Conservation (phyloP, 208 protist species). For the Wallacemonas sp. region DNA sequence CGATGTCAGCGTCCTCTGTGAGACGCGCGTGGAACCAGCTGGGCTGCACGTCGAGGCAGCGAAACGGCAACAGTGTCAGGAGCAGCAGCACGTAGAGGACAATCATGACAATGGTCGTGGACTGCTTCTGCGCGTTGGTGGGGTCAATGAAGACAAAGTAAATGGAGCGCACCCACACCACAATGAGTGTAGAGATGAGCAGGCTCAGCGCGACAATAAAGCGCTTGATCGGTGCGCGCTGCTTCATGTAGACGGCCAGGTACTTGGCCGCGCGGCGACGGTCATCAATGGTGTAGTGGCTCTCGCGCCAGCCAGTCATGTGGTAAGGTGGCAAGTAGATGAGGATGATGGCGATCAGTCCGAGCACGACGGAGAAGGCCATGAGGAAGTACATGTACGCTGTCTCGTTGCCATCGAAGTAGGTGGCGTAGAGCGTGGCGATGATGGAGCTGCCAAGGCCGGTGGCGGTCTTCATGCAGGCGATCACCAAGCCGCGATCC, state of each 20-base stretch:
- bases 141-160: constrained; percentile 45
- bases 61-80: constrained; percentile 18
- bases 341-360: constrained; percentile 27
- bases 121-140: constrained; percentile 26
- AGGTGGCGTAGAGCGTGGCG: constrained; percentile 38
- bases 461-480: constrained; percentile 46
- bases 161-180: constrained; percentile 36
- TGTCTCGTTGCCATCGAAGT: constrained; percentile 33
- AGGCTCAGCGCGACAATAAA: constrained; percentile 38
- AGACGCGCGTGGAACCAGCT: constrained; percentile 12
- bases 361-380: constrained; percentile 31
- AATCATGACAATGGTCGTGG: constrained; percentile 44
- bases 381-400: constrained; percentile 55
- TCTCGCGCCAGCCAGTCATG: constrained; percentile 37
- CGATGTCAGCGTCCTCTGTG: constrained; percentile 2
- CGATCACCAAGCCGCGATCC: constrained; percentile 45
- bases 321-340: constrained; percentile 49
- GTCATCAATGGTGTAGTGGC: constrained; percentile 40
- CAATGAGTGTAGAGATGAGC: constrained; percentile 34
- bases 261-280: constrained; percentile 23
- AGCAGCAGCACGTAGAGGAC: constrained; percentile 37
- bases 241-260: constrained; percentile 35
- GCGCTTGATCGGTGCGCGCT: constrained; percentile 33
- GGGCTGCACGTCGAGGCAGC: constrained; percentile 26
- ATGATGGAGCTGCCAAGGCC: constrained; percentile 44